These are phyloP conservation scores for Parathielavia appendiculata DNA, from an alignment of 495 filamentous ascomycete genomes.

Conservation along the genomic window DNA sequence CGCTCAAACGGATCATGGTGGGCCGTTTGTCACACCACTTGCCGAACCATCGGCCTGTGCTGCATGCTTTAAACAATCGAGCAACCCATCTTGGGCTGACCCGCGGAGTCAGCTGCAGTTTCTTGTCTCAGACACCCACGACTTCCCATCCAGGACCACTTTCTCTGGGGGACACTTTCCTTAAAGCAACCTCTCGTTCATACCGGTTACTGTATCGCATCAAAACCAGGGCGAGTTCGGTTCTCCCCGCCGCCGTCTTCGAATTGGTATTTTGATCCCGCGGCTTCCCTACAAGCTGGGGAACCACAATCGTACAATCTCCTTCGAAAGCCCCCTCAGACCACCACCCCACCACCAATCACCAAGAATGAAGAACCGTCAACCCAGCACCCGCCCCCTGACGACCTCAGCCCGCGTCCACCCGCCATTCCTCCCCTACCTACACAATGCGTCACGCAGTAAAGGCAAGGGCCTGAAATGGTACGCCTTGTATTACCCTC, in stretches of 20 bases:
- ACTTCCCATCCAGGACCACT: too few species aligned
- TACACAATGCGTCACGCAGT: slow-evolving; percentile 30
- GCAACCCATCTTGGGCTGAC: slow-evolving; percentile 8
- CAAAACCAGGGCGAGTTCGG: too few species aligned
- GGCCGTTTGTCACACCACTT: slow-evolving; percentile 16
- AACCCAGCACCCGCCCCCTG: slow-evolving; percentile 28
- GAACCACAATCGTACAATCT: neutral
- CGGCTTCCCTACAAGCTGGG: neutral
- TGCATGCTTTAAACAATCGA: slow-evolving; percentile 4
- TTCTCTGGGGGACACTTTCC: too few species aligned
- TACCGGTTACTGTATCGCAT: too few species aligned
- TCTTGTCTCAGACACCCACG: too few species aligned
- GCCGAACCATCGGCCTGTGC: slow-evolving; percentile 12
- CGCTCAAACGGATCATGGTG: slow-evolving; percentile 16
- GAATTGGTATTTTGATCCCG: too few species aligned
- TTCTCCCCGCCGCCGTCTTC: too few species aligned
- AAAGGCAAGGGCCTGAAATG: slow-evolving; percentile 33
- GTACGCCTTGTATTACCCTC: slow-evolving; percentile 24
- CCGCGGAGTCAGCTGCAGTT: neutral
- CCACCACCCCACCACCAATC: slow-evolving; percentile 1
- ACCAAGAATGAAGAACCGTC: slow-evolving; percentile 29
- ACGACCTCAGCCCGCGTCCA: slow-evolving; percentile 41
- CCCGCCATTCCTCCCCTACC: slow-evolving; percentile 39
- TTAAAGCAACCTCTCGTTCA: neutral
- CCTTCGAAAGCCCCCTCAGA: neutral